Base-by-base conservation (phyloP, 306 rosid genomes). In the Casuarina glauca region DNA sequence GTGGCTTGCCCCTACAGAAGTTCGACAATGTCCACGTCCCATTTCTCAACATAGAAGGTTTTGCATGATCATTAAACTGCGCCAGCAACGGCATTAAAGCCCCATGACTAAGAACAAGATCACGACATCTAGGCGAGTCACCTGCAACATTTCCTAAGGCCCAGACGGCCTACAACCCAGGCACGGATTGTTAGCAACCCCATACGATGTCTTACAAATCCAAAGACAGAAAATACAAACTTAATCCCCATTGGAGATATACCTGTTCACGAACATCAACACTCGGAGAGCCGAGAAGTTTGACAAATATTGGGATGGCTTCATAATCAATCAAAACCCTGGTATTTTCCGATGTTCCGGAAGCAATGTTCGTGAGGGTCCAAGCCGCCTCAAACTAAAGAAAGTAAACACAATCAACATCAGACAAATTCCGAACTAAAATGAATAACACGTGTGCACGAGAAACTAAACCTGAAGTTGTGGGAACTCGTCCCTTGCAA, bases 191-290 rank as follows among this genome's bases (percentile, higher is more conserved):
- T 63, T n/a, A 63, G 43, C 69, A 16, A 71, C 5, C 32, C 32
- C 13, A 51, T 1, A 2, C 55, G 26, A 42, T 38, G 16, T 15
- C 3, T 1, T 0, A 26, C 11, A 2, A 57, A 17, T 39, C 42
- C 15, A 70, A 26, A 4, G 9, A n/a, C 11, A 62, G 57, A 5
- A 20, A 9, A 48, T 7, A 9, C 35, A 38, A 64, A 53, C 12
- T 74, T 38, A 76, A 52, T 62, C n/a, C 45, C 42, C 8, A 66
- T 38, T 19, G 42, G 63, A 63, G 13, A 63, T 63, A 61, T 81
- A 93, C 98, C 98, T 93, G 98, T 79, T 93, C 98, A 53, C 98
- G 90, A 79, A 93, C 98, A 87, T 93, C 97, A 73, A 91, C 98
- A 83, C 94, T 91, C 0, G 93, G 93, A 35, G 98, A 93, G 75